These are phyloP conservation scores for Didymella pomorum DNA, from an alignment of 2,329 filamentous ascomycete genomes.

Conservation along the genomic window DNA sequence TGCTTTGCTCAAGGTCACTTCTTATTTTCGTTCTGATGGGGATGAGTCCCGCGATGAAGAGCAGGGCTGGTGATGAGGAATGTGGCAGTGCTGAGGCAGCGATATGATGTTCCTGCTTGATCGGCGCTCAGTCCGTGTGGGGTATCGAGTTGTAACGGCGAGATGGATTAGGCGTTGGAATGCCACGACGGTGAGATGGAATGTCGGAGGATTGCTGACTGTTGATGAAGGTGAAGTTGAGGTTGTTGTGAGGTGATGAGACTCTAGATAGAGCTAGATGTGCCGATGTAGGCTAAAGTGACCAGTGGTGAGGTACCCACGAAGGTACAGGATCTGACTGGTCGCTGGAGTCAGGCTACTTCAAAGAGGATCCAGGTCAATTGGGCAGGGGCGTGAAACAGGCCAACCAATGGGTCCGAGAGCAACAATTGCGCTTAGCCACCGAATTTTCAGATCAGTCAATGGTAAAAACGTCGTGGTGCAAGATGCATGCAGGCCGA, in stretches of 20 bases:
- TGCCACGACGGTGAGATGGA: constrained; percentile 8
- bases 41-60: neutral
- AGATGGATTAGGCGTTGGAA: constrained; percentile 20
- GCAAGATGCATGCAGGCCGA: constrained; percentile 42
- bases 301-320: constrained; percentile 47
- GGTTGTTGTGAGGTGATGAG: constrained; percentile 37
- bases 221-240: constrained; percentile 35
- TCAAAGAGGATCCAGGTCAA: constrained; percentile 43
- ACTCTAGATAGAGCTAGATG: constrained; percentile 43
- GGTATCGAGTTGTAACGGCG: constrained; percentile 22
- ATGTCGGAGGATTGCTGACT: constrained; percentile 31
- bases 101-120: constrained; percentile 16
- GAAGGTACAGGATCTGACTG: constrained; percentile 46
- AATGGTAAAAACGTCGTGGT: constrained; percentile 40
- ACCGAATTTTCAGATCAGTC: constrained; percentile 40
- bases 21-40: neutral
- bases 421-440: constrained; percentile 48
- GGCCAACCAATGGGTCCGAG: constrained; percentile 47
- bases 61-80: neutral
- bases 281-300: constrained; percentile 43
- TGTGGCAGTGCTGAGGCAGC: constrained; percentile 18
- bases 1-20: neutral
- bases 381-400: constrained; percentile 51
- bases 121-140: constrained; percentile 19
- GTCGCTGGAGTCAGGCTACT: constrained; percentile 50